Evolutionary conservation across 2,329 filamentous ascomycete genomes (phyloP).

Genomic region (Xenosphaeropsis pyriputrescens): DNA sequence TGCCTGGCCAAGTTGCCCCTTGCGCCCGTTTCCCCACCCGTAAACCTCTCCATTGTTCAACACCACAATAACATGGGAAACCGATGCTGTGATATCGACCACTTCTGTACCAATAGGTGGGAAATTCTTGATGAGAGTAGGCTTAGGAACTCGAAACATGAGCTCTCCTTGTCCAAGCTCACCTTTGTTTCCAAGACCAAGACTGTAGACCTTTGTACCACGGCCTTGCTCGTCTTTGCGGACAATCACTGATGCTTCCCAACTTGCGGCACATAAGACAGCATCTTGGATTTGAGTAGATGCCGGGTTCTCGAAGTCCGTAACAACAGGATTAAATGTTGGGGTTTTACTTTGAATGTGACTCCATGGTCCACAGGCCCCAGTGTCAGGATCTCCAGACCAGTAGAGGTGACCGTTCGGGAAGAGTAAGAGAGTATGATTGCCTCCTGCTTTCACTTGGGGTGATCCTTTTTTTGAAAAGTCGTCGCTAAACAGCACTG

Average conservation of each 20-base stretch:
- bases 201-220: constrained; percentile 38
- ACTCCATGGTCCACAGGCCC: constrained; percentile 32
- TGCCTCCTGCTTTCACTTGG: constrained; percentile 49
- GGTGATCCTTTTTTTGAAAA: constrained; percentile 19
- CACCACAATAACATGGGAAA: constrained; percentile 65
- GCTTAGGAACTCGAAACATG: constrained; percentile 30
- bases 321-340: constrained; percentile 1
- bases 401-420: constrained; percentile 43
- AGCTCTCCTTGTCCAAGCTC: constrained; percentile 52
- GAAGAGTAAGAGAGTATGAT: constrained; percentile 70
- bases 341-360: not conserved
- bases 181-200: constrained; percentile 54
- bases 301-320: constrained; percentile 6
- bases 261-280: constrained; percentile 53
- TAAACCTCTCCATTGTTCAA: constrained; percentile 64
- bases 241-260: constrained; percentile 59
- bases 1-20: constrained; percentile 63
- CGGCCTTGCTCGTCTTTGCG: constrained; percentile 26
- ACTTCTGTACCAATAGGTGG: constrained; percentile 45
- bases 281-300: constrained; percentile 6
- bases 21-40: constrained; percentile 79
- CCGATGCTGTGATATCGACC: constrained; percentile 52
- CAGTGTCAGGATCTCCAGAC: constrained; percentile 42
- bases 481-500: constrained; percentile 36
- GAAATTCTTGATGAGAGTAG: constrained; percentile 41